Evolutionary conservation across 192 early-diverging fungal species (phyloP).

Genomic region (Gonapodya sp.): DNA sequence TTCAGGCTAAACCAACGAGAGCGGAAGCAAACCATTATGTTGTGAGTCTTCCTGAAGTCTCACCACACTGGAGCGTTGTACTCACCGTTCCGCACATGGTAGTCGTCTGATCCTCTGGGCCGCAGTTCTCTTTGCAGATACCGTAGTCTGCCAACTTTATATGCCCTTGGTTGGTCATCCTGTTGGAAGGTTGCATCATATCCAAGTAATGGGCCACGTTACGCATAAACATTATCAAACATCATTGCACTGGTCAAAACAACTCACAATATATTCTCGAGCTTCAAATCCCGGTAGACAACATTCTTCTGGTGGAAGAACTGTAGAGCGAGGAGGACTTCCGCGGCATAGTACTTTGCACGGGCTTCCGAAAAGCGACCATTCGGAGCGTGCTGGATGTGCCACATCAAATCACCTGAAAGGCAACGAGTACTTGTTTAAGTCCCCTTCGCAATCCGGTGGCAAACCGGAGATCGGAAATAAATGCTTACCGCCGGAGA

Average conservation of each 20-base stretch:
- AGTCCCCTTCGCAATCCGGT: no score
- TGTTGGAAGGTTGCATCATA: background rate
- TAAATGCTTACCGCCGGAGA: slow-evolving; percentile 64
- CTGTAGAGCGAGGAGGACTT: slow-evolving; percentile 86
- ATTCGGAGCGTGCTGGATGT: slow-evolving; percentile 72
- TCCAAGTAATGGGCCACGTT: background rate
- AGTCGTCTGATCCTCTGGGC: background rate
- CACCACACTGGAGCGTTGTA: no score
- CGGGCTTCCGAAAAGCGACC: slow-evolving; percentile 68
- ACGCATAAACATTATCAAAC: no score
- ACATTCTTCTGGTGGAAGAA: slow-evolving; percentile 95
- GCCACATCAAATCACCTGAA: slow-evolving; percentile 86
- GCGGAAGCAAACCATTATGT: background rate
- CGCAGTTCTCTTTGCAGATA: background rate
- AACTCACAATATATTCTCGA: slow-evolving; percentile 79
- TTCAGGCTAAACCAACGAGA: background rate
- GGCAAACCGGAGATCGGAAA: no score
- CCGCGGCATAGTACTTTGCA: slow-evolving; percentile 93
- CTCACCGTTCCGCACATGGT: background rate
- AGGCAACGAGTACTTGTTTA: no score
- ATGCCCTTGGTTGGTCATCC: background rate
- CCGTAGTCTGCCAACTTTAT: background rate
- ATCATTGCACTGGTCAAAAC: no score
- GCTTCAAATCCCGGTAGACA: slow-evolving; percentile 55
- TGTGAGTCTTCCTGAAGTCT: background rate